A percentile compares a stretch with the other conserved stretches of the same genome.
Evolutionary conservation across 2,329 filamentous ascomycete species (phyloP).

Genomic region (Arthrobotrys iridis): DNA sequence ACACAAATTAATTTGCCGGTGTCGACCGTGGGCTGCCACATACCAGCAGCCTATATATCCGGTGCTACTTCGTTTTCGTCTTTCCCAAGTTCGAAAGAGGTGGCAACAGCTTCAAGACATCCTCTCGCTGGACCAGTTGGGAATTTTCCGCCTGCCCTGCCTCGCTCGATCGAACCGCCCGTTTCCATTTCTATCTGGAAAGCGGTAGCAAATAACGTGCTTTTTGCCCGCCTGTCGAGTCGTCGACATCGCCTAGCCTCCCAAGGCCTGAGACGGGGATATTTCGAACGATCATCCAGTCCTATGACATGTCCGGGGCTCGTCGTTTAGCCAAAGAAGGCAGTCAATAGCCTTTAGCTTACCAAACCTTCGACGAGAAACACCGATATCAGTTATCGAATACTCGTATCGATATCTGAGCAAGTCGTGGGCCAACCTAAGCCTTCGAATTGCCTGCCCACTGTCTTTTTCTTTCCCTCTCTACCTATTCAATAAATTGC

Average conservation of each 20-base stretch:
- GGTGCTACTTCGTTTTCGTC: background rate
- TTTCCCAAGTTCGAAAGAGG: background rate
- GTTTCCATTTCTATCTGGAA: conserved; percentile 38
- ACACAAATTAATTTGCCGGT: background rate
- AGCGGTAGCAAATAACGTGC: conserved; percentile 42
- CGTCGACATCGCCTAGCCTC: conserved; percentile 36
- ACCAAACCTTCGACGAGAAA: conserved; percentile 30
- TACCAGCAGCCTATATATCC: conserved; percentile 2
- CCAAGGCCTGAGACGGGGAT: conserved; percentile 33
- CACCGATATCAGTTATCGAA: conserved; percentile 15
- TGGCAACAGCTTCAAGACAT: background rate
- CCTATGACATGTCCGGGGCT: conserved; percentile 30
- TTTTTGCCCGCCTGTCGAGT: conserved; percentile 29
- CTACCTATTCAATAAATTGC: conserved; percentile 17
- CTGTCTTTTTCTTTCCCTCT: background rate
- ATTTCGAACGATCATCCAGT: conserved; percentile 43
- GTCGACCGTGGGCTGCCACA: background rate
- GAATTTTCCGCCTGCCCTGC: conserved; percentile 11
- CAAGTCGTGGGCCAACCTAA: conserved; percentile 16
- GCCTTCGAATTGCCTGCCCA: background rate
- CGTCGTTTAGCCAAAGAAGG: conserved; percentile 31
- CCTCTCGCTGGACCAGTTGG: background rate
- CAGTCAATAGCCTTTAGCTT: conserved; percentile 36
- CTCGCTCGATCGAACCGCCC: conserved; percentile 4
- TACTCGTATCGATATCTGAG: conserved; percentile 43